Percentiles rank a stretch among this genome's conserved stretches.
phyloP scores from a whole-genome alignment of 345 rosid genomes.

The Angophora floribunda region DNA sequence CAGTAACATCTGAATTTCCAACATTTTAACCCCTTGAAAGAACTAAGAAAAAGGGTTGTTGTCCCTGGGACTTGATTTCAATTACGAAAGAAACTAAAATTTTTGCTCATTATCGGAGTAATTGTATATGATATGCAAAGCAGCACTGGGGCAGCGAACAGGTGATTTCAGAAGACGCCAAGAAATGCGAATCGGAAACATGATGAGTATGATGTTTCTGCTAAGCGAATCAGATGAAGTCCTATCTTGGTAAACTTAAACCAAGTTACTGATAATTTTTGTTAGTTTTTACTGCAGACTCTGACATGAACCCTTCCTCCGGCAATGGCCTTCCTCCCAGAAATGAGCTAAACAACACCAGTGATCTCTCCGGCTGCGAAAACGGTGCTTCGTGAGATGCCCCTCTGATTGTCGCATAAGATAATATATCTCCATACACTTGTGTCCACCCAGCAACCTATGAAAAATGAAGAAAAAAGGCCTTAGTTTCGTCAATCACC shows the following conservation, averaged over 20 bases:
- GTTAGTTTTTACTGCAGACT: neutral
- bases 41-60: neutral
- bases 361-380: conserved; percentile 36
- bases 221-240: neutral
- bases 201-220: neutral
- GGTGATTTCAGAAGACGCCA: neutral
- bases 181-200: neutral
- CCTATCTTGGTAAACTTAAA: neutral
- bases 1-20: neutral
- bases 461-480: neutral
- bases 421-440: conserved; percentile 24
- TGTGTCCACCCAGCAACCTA: conserved; percentile 57
- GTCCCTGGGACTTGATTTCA: neutral
- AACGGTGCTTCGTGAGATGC: conserved; percentile 46
- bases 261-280: neutral
- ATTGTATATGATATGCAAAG: neutral
- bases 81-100: neutral
- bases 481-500: neutral
- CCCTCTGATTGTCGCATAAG: conserved; percentile 44
- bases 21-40: neutral
- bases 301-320: neutral
- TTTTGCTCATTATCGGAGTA: neutral
- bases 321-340: conserved; percentile 32
- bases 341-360: conserved; percentile 25
- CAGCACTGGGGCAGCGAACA: neutral